Percentiles rank a stretch among this genome's conserved stretches.
phyloP scores from a whole-genome alignment of 2,329 filamentous ascomycete species.

The Xylariomycetidae sp. region DNA sequence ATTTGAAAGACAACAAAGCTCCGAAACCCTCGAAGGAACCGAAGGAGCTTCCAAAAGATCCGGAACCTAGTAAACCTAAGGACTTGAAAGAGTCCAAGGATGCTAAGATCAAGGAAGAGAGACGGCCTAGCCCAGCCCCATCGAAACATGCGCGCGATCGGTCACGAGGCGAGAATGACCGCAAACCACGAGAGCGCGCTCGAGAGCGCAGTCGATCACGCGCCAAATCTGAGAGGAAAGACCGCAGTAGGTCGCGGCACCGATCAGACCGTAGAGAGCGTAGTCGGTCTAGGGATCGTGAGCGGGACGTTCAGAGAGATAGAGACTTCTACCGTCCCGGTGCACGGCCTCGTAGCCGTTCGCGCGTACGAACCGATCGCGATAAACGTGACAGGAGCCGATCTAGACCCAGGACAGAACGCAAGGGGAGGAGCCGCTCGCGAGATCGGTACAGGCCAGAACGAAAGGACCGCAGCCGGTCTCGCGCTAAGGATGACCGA shows the following conservation, averaged over 20 bases:
- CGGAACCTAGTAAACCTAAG: slow-evolving; percentile 15
- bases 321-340: slow-evolving; percentile 28
- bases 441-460: slow-evolving; percentile 25
- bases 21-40: slow-evolving; percentile 12
- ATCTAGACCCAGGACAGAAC: slow-evolving; percentile 16
- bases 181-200: slow-evolving; percentile 24
- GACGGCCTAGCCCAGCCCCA: slow-evolving; percentile 19
- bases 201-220: slow-evolving; percentile 23
- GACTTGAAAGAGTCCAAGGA: slow-evolving; percentile 16
- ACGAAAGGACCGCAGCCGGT: slow-evolving; percentile 23
- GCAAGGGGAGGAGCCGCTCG: slow-evolving; percentile 22
- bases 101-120: slow-evolving; percentile 19
- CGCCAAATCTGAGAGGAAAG: slow-evolving; percentile 24
- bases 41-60: slow-evolving; percentile 17
- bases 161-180: slow-evolving; percentile 21
- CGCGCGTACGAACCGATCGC: slow-evolving; percentile 19
- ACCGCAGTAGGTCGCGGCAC: slow-evolving; percentile 22
- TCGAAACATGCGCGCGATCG: slow-evolving; percentile 21
- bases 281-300: slow-evolving; percentile 34
- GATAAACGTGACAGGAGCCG: slow-evolving; percentile 19
- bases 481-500: slow-evolving; percentile 22
- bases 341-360: slow-evolving; percentile 23
- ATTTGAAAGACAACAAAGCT: slow-evolving; percentile 18
- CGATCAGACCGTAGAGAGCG: slow-evolving; percentile 23
- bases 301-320: slow-evolving; percentile 25